phyloP scores from a whole-genome alignment of 2,329 filamentous ascomycete genomes.

The Cladophialophora psammophila region DNA sequence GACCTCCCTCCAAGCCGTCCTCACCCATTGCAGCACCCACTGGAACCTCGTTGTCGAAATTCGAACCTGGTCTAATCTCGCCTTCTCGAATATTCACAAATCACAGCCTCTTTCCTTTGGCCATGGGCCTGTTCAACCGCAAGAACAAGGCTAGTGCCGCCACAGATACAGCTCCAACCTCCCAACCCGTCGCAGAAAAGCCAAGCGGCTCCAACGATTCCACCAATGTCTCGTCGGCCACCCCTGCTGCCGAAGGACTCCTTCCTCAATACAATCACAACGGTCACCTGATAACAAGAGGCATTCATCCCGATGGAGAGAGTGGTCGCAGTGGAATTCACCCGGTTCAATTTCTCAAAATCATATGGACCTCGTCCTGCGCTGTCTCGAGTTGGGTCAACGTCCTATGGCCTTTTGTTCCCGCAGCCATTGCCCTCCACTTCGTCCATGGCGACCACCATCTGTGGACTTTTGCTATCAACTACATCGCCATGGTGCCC shows the following conservation, averaged over 20 bases:
- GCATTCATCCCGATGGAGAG: conserved; percentile 64
- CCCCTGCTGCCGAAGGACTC: conserved; percentile 19
- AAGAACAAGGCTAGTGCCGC: conserved; percentile 15
- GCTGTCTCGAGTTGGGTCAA: conserved; percentile 71
- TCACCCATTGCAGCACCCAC: neutral
- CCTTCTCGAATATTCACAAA: neutral
- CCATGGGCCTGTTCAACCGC: conserved; percentile 36
- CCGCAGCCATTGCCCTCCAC: conserved; percentile 71
- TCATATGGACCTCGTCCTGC: conserved; percentile 70
- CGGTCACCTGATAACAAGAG: conserved; percentile 45
- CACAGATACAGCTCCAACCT: neutral
- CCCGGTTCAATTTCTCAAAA: conserved; percentile 67
- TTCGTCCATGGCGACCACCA: conserved; percentile 64
- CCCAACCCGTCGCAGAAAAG: conserved; percentile 28
- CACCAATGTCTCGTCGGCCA: conserved; percentile 11
- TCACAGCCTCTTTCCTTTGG: conserved; percentile 27
- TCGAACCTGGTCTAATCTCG: neutral
- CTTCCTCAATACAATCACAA: conserved; percentile 38
- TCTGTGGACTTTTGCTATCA: conserved; percentile 71
- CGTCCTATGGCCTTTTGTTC: conserved; percentile 77
- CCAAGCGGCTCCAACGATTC: conserved; percentile 14
- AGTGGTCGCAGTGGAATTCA: conserved; percentile 73
- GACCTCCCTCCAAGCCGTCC: neutral
- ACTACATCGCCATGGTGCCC: conserved; percentile 79
- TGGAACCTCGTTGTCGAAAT: neutral